Evolutionary conservation across 371 early-diverging fungal species (phyloP).

Genomic region (Blyttiomyces sp.): DNA sequence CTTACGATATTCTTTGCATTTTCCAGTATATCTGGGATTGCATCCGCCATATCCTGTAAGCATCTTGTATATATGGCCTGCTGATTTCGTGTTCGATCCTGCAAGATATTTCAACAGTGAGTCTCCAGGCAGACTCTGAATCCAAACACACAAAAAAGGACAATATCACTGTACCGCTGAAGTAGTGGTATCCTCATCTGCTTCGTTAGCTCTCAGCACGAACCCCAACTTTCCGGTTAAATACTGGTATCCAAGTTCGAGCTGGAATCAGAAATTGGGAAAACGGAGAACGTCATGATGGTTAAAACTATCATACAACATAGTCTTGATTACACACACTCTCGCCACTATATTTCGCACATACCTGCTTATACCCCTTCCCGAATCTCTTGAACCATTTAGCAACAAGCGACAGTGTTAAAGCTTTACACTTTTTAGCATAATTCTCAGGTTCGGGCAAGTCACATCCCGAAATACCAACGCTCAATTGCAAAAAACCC

Average conservation of each 20-base stretch:
- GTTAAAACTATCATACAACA: too few species aligned
- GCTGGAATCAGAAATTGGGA: too few species aligned
- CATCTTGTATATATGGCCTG: too few species aligned
- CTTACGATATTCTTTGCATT: too few species aligned
- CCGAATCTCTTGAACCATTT: slow-evolving; percentile 9
- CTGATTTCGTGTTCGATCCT: too few species aligned
- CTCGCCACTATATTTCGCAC: not conserved
- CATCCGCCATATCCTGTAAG: too few species aligned
- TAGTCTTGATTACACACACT: not conserved
- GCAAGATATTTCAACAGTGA: too few species aligned
- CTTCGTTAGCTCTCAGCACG: not conserved
- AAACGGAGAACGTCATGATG: too few species aligned
- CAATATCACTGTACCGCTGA: not conserved
- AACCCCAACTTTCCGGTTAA: not conserved
- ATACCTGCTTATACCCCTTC: not conserved
- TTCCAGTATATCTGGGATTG: too few species aligned
- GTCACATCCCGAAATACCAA: not conserved
- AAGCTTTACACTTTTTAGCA: not conserved
- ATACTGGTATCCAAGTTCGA: not conserved
- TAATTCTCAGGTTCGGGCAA: slow-evolving; percentile 9
- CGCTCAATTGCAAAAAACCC: not conserved
- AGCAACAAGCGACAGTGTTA: not conserved
- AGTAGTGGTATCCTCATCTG: not conserved
- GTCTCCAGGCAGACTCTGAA: too few species aligned
- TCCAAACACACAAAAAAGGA: not conserved